Evolutionary conservation across 2,329 filamentous ascomycete species (phyloP).

Genomic region (Talaromyces sp.): DNA sequence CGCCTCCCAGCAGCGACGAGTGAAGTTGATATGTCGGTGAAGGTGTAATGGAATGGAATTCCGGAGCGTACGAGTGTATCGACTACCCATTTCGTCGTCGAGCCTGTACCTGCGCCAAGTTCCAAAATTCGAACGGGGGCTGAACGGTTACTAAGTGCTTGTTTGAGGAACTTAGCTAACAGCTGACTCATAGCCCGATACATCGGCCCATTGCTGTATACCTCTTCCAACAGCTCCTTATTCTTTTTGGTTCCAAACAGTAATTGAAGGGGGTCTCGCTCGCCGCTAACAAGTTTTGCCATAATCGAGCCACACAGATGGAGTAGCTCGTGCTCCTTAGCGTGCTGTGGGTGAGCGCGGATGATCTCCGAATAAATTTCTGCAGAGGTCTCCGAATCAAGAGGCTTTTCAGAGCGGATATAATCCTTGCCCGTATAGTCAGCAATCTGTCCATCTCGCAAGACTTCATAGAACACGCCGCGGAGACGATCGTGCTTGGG

Average conservation of each 20-base stretch:
- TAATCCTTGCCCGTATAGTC: background rate
- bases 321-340: conserved; percentile 29
- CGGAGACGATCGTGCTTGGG: background rate
- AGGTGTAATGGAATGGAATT: background rate
- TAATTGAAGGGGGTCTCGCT: conserved; percentile 33
- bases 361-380: background rate
- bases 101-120: conserved; percentile 3
- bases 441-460: background rate
- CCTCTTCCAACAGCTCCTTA: conserved; percentile 30
- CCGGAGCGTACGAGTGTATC: background rate
- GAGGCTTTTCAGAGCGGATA: background rate
- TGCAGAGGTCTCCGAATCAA: background rate
- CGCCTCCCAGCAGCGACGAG: background rate
- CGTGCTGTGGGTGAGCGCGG: conserved; percentile 22
- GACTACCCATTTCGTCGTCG: background rate
- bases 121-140: conserved; percentile 3
- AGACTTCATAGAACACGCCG: background rate
- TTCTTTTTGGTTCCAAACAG: conserved; percentile 33
- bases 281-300: conserved; percentile 32
- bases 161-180: background rate
- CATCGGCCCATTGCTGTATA: conserved; percentile 31
- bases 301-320: conserved; percentile 31
- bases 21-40: conserved; percentile 2
- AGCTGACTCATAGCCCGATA: background rate
- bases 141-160: background rate